Conservation (phyloP, 2,329 filamentous ascomycete genomes). For the Biscogniauxia marginata region DNA sequence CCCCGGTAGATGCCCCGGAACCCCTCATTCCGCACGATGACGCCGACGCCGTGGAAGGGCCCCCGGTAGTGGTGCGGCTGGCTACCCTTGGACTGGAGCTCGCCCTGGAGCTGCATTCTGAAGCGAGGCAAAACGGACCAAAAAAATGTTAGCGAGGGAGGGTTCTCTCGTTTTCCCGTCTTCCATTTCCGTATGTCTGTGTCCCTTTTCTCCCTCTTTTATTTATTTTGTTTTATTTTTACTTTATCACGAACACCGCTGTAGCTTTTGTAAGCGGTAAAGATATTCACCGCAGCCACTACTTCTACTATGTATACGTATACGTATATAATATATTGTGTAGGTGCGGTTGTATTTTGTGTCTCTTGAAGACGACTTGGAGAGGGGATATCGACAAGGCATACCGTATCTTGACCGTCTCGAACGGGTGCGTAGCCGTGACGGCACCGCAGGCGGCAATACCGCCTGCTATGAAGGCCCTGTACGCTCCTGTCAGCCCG, state of each 20-base stretch:
- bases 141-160: constrained; percentile 3
- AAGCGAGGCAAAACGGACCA: constrained; percentile 1
- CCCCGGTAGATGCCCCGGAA: constrained; percentile 82
- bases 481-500: constrained; percentile 26
- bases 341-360: background rate
- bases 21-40: constrained; percentile 90
- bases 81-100: constrained; percentile 82
- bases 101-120: constrained; percentile 93
- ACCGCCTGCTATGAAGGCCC: constrained; percentile 92
- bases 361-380: background rate
- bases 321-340: too few species aligned
- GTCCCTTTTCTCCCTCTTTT: background rate
- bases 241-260: constrained; percentile 3
- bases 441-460: constrained; percentile 97
- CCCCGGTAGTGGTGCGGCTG: constrained; percentile 88
- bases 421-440: constrained; percentile 95
- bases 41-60: constrained; percentile 84
- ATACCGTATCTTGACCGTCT: constrained; percentile 97
- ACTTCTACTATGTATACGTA: too few species aligned
- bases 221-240: background rate
- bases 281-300: too few species aligned
- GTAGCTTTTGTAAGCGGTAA: too few species aligned
- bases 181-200: constrained; percentile 5
- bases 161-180: background rate
- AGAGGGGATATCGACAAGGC: constrained; percentile 22